Percentiles rank a stretch among this genome's conserved stretches.
These are phyloP conservation scores for Wickerhamomyces strasburgensis DNA, from an alignment of 805 yeast species.

Conservation along the genomic window DNA sequence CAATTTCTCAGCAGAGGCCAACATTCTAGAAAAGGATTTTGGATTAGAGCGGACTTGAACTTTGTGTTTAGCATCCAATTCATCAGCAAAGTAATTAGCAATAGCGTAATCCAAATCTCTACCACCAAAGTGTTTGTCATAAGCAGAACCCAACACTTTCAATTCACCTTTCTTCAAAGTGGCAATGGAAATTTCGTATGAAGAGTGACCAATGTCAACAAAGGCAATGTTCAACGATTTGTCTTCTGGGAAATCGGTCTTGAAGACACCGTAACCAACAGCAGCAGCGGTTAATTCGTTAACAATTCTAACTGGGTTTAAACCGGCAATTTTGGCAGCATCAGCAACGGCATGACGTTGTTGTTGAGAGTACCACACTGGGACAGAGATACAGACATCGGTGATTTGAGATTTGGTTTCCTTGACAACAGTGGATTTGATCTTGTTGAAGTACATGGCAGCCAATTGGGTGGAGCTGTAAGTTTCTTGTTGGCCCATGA, in stretches of 20 bases:
- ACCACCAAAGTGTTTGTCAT: slow-evolving; percentile 97
- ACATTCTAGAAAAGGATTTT: slow-evolving; percentile 91
- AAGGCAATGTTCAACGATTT: slow-evolving; percentile 87
- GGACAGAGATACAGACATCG: slow-evolving; percentile 93
- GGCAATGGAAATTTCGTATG: slow-evolving; percentile 84
- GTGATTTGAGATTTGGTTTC: slow-evolving; percentile 75
- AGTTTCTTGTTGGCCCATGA: slow-evolving; percentile 68
- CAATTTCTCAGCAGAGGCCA: slow-evolving; percentile 85
- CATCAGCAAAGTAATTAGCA: slow-evolving; percentile 91
- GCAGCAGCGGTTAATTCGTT: slow-evolving; percentile 99
- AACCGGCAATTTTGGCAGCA: slow-evolving; percentile 92
- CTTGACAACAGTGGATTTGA: slow-evolving; percentile 70
- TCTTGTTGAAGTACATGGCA: slow-evolving; percentile 92
- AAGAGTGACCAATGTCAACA: slow-evolving; percentile 95
- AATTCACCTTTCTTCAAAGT: slow-evolving; percentile 95
- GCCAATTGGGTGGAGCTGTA: slow-evolving; percentile 87
- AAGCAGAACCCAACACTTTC: slow-evolving; percentile 86
- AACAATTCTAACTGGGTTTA: slow-evolving; percentile 97
- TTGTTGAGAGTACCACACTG: slow-evolving; percentile 94
- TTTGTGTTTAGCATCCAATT: slow-evolving; percentile 87
- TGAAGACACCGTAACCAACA: slow-evolving; percentile 98
- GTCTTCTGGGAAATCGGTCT: slow-evolving; percentile 93
- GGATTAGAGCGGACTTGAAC: slow-evolving; percentile 88
- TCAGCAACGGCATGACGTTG: slow-evolving; percentile 96
- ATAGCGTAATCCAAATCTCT: slow-evolving; percentile 93